Evolutionary conservation across 805 yeast genomes (phyloP).

Genomic region (Diddensiella transvaalensis): DNA sequence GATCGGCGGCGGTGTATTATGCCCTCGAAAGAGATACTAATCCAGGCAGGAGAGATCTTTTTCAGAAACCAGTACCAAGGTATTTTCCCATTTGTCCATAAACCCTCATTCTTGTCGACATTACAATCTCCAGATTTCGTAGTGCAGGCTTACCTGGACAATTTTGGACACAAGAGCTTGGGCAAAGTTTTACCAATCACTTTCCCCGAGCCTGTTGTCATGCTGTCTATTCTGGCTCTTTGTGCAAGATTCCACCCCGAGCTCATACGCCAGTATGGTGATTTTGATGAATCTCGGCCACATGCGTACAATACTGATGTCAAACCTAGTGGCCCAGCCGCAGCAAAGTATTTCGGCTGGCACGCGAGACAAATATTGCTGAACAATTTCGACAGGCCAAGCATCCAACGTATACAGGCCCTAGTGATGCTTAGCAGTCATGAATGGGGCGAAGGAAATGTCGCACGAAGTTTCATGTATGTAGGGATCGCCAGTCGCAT

Average conservation of each 20-base stretch:
- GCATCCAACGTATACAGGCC: conserved; percentile 11
- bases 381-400: conserved; percentile 9
- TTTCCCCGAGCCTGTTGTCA: conserved; percentile 11
- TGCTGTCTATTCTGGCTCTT: conserved; percentile 11
- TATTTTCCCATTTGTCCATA: conserved; percentile 14
- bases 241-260: conserved; percentile 11
- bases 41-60: conserved; percentile 7
- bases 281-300: conserved; percentile 2
- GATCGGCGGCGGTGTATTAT: background rate
- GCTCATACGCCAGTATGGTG: conserved; percentile 5
- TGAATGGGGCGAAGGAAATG: conserved; percentile 14
- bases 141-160: conserved; percentile 1
- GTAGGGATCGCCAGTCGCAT: conserved; percentile 14
- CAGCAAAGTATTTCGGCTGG: conserved; percentile 13
- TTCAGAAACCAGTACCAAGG: conserved; percentile 14
- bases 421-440: conserved; percentile 16
- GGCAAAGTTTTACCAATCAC: conserved; percentile 2
- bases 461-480: conserved; percentile 12
- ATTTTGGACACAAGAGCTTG: background rate
- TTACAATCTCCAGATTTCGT: conserved; percentile 7
- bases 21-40: conserved; percentile 5
- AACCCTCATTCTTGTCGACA: conserved; percentile 12
- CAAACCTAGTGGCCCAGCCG: background rate
- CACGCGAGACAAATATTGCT: conserved; percentile 11
- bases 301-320: background rate